Evolutionary conservation across 2,329 filamentous ascomycete species (phyloP).

Genomic region (Achaetomium macrosporum): DNA sequence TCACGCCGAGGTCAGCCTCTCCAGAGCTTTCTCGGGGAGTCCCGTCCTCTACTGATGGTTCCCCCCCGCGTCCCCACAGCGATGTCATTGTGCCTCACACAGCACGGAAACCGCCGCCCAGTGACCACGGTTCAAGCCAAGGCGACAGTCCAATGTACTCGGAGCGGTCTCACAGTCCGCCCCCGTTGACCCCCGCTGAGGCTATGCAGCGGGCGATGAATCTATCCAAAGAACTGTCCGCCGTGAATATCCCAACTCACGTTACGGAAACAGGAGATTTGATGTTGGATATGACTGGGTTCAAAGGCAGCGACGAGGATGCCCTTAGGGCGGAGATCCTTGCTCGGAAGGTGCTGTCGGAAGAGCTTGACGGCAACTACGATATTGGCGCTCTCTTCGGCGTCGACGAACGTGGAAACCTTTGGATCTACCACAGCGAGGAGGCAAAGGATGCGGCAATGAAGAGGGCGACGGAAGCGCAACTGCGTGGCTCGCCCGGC

Average conservation of each 20-base stretch:
- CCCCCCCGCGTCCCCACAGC: slow-evolving; percentile 43
- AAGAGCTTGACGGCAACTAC: slow-evolving; percentile 90
- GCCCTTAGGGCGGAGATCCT: slow-evolving; percentile 88
- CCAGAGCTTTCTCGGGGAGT: slow-evolving; percentile 44
- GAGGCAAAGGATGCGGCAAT: slow-evolving; percentile 88
- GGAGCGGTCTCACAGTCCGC: slow-evolving; percentile 68
- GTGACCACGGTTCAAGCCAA: slow-evolving; percentile 34
- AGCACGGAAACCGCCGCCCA: slow-evolving; percentile 33
- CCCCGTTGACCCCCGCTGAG: slow-evolving; percentile 63
- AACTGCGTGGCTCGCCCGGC: slow-evolving; percentile 42
- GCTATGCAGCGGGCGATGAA: slow-evolving; percentile 77
- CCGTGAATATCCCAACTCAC: slow-evolving; percentile 85
- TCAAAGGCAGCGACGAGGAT: slow-evolving; percentile 91
- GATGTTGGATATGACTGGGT: slow-evolving; percentile 97
- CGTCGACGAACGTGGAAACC: slow-evolving; percentile 88
- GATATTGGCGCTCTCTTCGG: slow-evolving; percentile 94
- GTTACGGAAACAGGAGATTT: slow-evolving; percentile 91
- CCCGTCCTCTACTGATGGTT: slow-evolving; percentile 48
- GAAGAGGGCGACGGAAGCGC: slow-evolving; percentile 53
- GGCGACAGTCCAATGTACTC: slow-evolving; percentile 37
- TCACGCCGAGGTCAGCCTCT: slow-evolving; percentile 50
- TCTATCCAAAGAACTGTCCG: slow-evolving; percentile 79
- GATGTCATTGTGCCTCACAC: slow-evolving; percentile 49
- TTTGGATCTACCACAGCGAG: slow-evolving; percentile 99
- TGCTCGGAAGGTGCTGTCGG: slow-evolving; percentile 82